These are phyloP conservation scores for Haplosporangium gracile DNA, from an alignment of 192 early-diverging fungal genomes.

Conservation along the genomic window DNA sequence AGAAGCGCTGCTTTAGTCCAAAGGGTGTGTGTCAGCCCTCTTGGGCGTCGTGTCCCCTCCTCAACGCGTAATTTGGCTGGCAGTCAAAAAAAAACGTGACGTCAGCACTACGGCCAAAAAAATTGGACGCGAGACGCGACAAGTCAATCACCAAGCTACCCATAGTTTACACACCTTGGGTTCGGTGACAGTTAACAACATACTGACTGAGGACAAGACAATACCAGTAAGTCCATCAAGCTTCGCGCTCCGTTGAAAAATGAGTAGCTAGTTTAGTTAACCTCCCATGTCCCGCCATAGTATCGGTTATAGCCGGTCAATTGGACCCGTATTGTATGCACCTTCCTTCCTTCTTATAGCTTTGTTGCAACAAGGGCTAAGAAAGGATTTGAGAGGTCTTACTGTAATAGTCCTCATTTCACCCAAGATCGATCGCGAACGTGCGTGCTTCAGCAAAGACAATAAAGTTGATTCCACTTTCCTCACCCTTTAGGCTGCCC, in stretches of 20 bases:
- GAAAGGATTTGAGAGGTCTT: background rate
- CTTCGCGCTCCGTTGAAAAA: no score
- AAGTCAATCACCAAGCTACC: no score
- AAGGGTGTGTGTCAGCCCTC: background rate
- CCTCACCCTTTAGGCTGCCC: background rate
- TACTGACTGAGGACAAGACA: no score
- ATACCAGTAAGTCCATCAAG: no score
- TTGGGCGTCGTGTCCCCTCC: background rate
- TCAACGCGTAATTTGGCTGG: background rate
- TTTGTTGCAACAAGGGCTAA: background rate
- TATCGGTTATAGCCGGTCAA: background rate
- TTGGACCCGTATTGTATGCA: conserved; percentile 1
- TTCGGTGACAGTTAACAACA: no score
- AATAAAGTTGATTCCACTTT: conserved; percentile 1
- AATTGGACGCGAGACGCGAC: background rate
- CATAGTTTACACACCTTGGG: no score
- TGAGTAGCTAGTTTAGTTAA: background rate
- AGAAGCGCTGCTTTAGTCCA: background rate
- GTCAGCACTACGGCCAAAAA: background rate
- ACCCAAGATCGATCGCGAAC: background rate
- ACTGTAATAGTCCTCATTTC: background rate
- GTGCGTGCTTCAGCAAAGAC: background rate
- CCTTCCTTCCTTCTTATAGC: background rate
- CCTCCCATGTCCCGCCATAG: background rate
- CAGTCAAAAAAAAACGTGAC: background rate